Evolutionary conservation across 305 asterid genomes (phyloP).

Genomic region (Solanum hybrid): DNA sequence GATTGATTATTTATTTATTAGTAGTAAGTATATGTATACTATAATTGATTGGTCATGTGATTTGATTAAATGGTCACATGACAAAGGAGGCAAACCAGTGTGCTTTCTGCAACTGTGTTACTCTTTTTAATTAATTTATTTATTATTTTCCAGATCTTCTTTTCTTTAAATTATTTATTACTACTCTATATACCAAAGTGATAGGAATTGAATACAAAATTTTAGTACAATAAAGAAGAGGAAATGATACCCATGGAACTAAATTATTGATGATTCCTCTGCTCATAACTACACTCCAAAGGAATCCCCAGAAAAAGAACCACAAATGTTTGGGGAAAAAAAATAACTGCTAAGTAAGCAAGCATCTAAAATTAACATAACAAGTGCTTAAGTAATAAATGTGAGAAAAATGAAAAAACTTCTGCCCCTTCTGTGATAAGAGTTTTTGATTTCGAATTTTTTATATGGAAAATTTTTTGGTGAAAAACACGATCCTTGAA

Average conservation of each 20-base stretch:
- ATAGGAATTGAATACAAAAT: neutral
- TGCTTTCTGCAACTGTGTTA: neutral
- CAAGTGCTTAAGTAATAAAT: neutral
- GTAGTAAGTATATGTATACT: neutral
- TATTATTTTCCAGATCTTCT: neutral
- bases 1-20: neutral
- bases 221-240: neutral
- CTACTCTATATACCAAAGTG: neutral
- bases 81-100: neutral
- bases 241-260: neutral
- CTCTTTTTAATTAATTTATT: neutral
- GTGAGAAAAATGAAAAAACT: neutral
- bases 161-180: neutral
- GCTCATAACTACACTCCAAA: neutral
- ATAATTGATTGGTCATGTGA: neutral
- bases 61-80: conserved; percentile 15
- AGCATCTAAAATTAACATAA: neutral
- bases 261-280: neutral
- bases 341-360: neutral
- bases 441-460: neutral
- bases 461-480: neutral
- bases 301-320: neutral
- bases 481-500: neutral
- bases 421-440: neutral
- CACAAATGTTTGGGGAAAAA: neutral